Evolutionary conservation across 1,284 basidiomycete species (phyloP), one percentile per base, ranked within the genome.

Genomic region (Caloboletus inedulis): DNA sequence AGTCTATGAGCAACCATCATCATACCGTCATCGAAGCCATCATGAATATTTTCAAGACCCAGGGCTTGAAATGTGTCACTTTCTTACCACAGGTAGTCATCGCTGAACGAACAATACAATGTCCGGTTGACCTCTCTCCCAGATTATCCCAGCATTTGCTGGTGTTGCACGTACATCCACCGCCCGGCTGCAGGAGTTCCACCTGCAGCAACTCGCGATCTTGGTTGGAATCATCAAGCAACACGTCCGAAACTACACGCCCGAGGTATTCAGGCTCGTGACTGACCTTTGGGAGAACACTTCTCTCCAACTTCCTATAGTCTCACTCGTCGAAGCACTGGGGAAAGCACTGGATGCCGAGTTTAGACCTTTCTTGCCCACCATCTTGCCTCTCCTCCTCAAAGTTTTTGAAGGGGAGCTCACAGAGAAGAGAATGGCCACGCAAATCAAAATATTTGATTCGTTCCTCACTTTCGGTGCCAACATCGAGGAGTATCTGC

Each of bases 41-140:
- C 64, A 99, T 99, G 93, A 92, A 95, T 55, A 98, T 99, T 58
- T 99, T 99, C 81, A 94, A 96, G 72, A 98, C 95, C 0, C 94
- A 99, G 69, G 93, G 97, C 8, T 75, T 99, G 63, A 94, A 95
- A 77, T 98, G 95, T 69, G 95, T 98, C 29, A 85, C 91, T 5
- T 99, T 98, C 74, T 74, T 99, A 33, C 93, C 96, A 41, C 93
- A 96, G 77, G 93, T 93, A 63, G 57, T 77, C 56, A 4, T 47
- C 35, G 34, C 36, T 43, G 42, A 43, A 40, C 29, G 34, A 44
- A 7, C n/a, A n/a, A 40, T 25, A 2, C 8, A 27, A 30, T 36
- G n/a, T 39, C 10, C 18, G 31, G 21, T 41, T 52, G 37, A 58
- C 42, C 57, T 57, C 51, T 48, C 27, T 56, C n/a, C 19, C 62